Base-by-base conservation (phyloP, 345 rosid genomes). In the Euphorbia peplus region DNA sequence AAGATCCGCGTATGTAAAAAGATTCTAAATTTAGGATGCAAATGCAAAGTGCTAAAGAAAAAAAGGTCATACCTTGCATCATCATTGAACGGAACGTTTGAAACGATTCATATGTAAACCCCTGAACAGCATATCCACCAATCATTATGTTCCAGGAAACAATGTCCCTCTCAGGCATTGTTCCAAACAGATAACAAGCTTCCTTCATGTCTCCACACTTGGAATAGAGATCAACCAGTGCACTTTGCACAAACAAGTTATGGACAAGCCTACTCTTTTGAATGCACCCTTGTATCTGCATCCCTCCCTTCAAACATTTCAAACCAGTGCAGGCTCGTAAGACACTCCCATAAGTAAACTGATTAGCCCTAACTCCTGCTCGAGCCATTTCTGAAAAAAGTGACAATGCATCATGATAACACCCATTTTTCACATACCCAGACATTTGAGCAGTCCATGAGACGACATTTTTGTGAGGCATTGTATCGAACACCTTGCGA, bases 1-100 rank as follows among this genome's bases (percentile, higher is more conserved):
- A 41, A 35, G n/a, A 57, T n/a, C 22, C 11, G 60, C 51, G 16
- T 28, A 52, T 29, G 18, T 48, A 50, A 37, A 24, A 42, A 16
- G 46, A 63, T 42, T 42, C 48, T 9, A 42, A 37, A 63, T 22
- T 14, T 42, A 22, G 46, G 32, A 28, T 5, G 32, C 1, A 41
- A 9, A 1, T n/a, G 26, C 7, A 8, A 9, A 22, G 50, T 22
- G 22, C 6, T 1, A 19, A 76, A 39, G 26, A 39, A 3, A n/a
- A 37, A 13, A 35, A 67, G 63, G 30, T 16, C 53, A 47, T 73
- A 89, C 97, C 96, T 86, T 89, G 86, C 60, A 48, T 46, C 70
- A 86, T 80, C 93, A 89, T 91, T 25, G 69, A 73, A 26, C 55
- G 74, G 70, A 89, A 79, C 76, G 83, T 66, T 50, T 21, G 63